A percentile compares a stretch with the other conserved stretches of the same genome.
phyloP scores from a whole-genome alignment of 2,329 filamentous ascomycete species.

The Calonectria pseudoreteaudii region DNA sequence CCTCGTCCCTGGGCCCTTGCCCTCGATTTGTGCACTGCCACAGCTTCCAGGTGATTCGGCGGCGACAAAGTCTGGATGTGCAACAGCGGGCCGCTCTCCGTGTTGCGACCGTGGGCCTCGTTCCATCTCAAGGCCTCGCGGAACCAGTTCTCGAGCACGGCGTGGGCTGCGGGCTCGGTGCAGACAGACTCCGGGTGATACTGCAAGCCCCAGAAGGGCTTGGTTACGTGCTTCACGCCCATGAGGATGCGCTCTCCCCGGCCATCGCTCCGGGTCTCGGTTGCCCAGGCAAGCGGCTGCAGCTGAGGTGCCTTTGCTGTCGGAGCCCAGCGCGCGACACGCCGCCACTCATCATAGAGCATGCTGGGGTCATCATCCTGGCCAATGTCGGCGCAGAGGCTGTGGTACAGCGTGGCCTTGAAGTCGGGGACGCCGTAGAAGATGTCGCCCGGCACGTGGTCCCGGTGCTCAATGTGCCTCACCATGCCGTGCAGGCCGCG shows the following conservation, averaged over 20 bases:
- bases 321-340: conserved; percentile 53
- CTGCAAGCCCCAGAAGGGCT: conserved; percentile 88
- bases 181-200: conserved; percentile 93
- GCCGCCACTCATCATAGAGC: conserved; percentile 30
- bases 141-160: conserved; percentile 83
- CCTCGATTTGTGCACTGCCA: conserved; percentile 25
- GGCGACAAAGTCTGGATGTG: conserved; percentile 41
- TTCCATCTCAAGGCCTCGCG: conserved; percentile 72
- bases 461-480: conserved; percentile 70
- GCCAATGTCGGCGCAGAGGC: conserved; percentile 66
- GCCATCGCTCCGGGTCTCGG: conserved; percentile 55
- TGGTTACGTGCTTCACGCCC: conserved; percentile 74
- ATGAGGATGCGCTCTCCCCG: conserved; percentile 73
- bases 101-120: conserved; percentile 37
- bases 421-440: conserved; percentile 73
- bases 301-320: conserved; percentile 54
- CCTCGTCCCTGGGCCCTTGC: background rate
- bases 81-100: conserved; percentile 23
- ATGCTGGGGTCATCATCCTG: conserved; percentile 50
- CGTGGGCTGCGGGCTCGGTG: conserved; percentile 75
- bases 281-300: conserved; percentile 73
- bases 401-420: conserved; percentile 82
- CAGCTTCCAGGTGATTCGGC: conserved; percentile 39
- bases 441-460: conserved; percentile 62
- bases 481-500: conserved; percentile 87